These are phyloP conservation scores for Syzygium grande DNA, from an alignment of 345 rosid species.

Conservation along the genomic window DNA sequence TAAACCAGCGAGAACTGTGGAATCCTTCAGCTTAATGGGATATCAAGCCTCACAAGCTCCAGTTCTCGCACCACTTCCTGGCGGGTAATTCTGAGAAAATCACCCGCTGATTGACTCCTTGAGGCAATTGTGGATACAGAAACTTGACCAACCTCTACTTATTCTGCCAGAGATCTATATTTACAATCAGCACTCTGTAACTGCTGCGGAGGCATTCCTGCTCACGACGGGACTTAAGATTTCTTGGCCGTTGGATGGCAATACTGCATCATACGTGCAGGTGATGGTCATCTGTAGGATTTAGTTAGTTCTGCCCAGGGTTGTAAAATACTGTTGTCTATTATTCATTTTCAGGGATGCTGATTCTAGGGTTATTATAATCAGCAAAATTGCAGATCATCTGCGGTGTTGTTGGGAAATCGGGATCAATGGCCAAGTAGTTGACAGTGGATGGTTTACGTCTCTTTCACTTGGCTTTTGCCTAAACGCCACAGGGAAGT, in stretches of 20 bases:
- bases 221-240: neutral
- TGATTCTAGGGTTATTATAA: neutral
- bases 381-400: neutral
- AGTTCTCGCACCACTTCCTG: neutral
- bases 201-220: neutral
- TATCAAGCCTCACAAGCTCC: neutral
- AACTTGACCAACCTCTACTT: neutral
- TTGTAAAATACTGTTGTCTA: neutral
- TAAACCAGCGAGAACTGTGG: neutral
- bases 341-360: neutral
- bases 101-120: neutral
- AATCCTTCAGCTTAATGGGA: neutral
- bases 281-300: neutral
- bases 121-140: neutral
- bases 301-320: neutral
- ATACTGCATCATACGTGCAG: neutral
- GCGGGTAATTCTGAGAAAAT: neutral
- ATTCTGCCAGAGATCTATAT: neutral
- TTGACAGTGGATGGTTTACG: neutral
- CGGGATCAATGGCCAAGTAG: neutral
- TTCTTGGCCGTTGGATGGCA: neutral
- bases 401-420: neutral
- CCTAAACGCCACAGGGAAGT: neutral
- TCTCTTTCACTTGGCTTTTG: neutral
- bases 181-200: neutral